Evolutionary conservation across 306 rosid species (phyloP).

Genomic region (Gastrolobium bilobum): DNA sequence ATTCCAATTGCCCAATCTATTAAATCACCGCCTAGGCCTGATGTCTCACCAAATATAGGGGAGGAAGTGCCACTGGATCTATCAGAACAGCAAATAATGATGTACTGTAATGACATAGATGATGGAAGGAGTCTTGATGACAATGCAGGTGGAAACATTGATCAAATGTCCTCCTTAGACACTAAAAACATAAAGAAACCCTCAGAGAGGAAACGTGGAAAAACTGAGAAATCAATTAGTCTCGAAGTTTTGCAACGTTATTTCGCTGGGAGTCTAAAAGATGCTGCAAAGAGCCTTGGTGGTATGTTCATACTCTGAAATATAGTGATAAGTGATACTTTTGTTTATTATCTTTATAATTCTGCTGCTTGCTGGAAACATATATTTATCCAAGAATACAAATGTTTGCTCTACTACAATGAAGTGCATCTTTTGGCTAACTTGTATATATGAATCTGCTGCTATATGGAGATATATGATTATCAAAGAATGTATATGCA

Average conservation of each 20-base stretch:
- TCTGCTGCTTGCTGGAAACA: constrained; percentile 29
- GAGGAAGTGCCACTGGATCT: constrained; percentile 58
- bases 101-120: constrained; percentile 46
- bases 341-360: constrained; percentile 18
- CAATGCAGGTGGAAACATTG: constrained; percentile 49
- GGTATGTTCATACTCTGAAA: constrained; percentile 61
- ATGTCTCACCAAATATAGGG: constrained; percentile 53
- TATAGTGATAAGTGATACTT: constrained; percentile 20
- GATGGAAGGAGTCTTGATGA: constrained; percentile 51
- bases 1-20: constrained; percentile 53
- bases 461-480: constrained; percentile 23
- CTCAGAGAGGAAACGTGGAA: constrained; percentile 83
- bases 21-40: constrained; percentile 56
- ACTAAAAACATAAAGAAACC: constrained; percentile 68
- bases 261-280: constrained; percentile 97
- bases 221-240: constrained; percentile 94
- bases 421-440: constrained; percentile 15
- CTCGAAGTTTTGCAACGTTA: constrained; percentile 89
- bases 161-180: constrained; percentile 54
- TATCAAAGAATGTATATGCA: constrained; percentile 4
- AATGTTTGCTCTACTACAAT: background rate
- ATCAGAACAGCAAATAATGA: constrained; percentile 53
- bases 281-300: constrained; percentile 98
- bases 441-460: constrained; percentile 34
- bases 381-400: constrained; percentile 11